Evolutionary conservation across 768 basidiomycete genomes (phyloP), one percentile per base, ranked within the genome.

Genomic region (Inosperma sp.): DNA sequence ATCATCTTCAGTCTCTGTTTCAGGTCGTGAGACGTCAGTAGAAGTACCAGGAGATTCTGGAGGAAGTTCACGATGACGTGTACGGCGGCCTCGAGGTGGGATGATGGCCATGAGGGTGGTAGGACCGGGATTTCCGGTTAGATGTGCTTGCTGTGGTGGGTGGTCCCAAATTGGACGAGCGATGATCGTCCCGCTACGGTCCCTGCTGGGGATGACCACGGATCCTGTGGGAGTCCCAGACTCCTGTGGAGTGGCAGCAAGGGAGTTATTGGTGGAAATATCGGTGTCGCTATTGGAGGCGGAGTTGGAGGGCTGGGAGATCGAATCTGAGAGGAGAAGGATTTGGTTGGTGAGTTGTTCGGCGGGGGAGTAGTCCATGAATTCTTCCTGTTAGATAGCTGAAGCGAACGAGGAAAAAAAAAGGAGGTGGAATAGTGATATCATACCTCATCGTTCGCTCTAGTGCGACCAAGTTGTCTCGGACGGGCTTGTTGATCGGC

Each of bases 1-100:
- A 39, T 87, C 86, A 43, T 86, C 86, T 62, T 93, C 88, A 0
- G 86, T 84, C 67, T 90, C 88, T 0, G 86, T 84, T 51, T 86
- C 84, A 0, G 83, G 74, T 10, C 84, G 71, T 0, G 82, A 82
- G n/a, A 72, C 77, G 26, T 71, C 69, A 1, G 67, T 67, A 2
- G 68, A 67, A 4, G 49, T 31, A 5, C 25, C 5, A 59, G 68
- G 31, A 62, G 61, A 31, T 37, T 58, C 56, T 10, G 62, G 59
- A 16, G 59, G 62, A 19, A 63, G 31, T 47, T 60, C 57, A 26
- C 59, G 53, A 36, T 72, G 69, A 47, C 69, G 62, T 21, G 62
- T 26, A 14, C 58, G 53, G 7, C 58, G 54, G 22, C 46, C 57
- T 30, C 60, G 59, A 36, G 54, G 43, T 23, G 56, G 45, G 10